Evolutionary conservation across 2,329 filamentous ascomycete genomes (phyloP), one percentile per base, ranked within the genome.

Genomic region (Fusarium poae): DNA sequence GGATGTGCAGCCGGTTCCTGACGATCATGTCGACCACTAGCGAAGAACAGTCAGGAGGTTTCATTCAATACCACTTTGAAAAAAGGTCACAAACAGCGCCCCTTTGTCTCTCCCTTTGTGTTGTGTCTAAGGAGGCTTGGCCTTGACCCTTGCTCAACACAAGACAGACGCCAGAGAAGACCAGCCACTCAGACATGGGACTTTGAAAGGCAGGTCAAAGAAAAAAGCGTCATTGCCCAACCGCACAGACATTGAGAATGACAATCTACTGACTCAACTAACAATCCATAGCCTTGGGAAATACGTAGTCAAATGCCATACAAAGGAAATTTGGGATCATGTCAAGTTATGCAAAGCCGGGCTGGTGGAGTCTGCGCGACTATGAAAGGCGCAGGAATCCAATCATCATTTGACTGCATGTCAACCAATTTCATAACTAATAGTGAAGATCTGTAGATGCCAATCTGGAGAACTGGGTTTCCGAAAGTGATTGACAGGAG

Each of bases 361-460:
- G 57, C 50, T 57, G 45, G 67, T 68, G 62, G 65, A 63, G 55
- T 34, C 30, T 58, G 42, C 55, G 42, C 63, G 61, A 71, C 65
- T 57, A 49, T 43, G 34, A 46, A 37, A 58, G 55, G 53, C 39
- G 48, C 39, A 59, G 63, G 57, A 72, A 70, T 70, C 64, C 67
- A 72, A 73, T 72, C 52, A 63, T 64, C 66, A 43, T 25, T 25
- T 40, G 49, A 52, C 55, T 56, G 49, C 23, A 55, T 55, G 42
- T 29, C 34, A 35, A 45, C 34, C 23, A 35, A 54, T 60, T 51
- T 48, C 49, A 58, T 53, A 61, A 61, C 32, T 40, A 55, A 51
- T 20, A 45, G 34, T 70, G 67, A 65, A 61, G 67, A 70, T 70
- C 67, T 63, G 63, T 67, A 70, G 67, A 70, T 70, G 56, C 54